Evolutionary conservation across 1,139 yeast genomes (phyloP).

Genomic region (Martiniozyma asiatica): DNA sequence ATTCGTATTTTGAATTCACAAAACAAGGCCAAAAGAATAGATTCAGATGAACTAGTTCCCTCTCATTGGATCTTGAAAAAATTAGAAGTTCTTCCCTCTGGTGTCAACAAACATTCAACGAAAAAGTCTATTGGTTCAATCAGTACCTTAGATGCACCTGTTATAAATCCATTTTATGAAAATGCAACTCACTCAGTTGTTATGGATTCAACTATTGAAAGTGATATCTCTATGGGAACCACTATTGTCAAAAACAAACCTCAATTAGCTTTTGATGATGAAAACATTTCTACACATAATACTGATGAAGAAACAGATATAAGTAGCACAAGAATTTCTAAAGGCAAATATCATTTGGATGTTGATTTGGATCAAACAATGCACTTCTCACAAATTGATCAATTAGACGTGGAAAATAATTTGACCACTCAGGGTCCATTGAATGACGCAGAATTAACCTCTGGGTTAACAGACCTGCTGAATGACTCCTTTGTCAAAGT

Average conservation of each 20-base stretch:
- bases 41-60: constrained; percentile 7
- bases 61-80: constrained; percentile 7
- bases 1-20: constrained; percentile 12
- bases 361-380: too few relatives aligned
- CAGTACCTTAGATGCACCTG: constrained; percentile 1
- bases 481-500: constrained; percentile 16
- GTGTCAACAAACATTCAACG: constrained; percentile 3
- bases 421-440: too few relatives aligned
- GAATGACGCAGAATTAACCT: background rate
- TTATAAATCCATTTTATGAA: constrained; percentile 3
- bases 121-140: constrained; percentile 1
- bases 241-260: background rate
- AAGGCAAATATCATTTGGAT: too few relatives aligned
- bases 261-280: too few relatives aligned
- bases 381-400: too few relatives aligned
- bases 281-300: too few relatives aligned
- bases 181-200: constrained; percentile 3
- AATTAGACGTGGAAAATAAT: too few relatives aligned
- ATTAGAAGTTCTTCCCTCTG: constrained; percentile 11
- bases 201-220: constrained; percentile 12
- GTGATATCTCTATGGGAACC: constrained; percentile 6
- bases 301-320: too few relatives aligned
- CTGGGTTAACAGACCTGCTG: constrained; percentile 2
- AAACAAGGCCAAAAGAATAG: constrained; percentile 4
- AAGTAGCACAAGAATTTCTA: too few relatives aligned